phyloP scores from a whole-genome alignment of 164 flowering plant genomes.

The Dillenia turbinata region DNA sequence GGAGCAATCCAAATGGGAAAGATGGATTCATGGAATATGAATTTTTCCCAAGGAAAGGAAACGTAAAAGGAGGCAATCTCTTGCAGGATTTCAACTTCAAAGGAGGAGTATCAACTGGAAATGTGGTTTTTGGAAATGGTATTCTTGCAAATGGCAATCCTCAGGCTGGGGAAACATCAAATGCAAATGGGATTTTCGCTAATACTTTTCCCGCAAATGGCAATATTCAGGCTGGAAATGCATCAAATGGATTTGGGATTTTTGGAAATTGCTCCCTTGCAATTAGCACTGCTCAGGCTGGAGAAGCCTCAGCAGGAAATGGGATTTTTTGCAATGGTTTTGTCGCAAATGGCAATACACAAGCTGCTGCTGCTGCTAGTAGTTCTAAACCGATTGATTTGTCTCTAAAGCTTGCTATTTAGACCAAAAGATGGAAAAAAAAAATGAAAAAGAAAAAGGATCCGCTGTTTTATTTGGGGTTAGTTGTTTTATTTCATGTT shows the following conservation, averaged over 20 bases:
- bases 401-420: slow-evolving; percentile 42
- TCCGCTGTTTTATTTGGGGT: background rate
- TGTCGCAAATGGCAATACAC: too few relatives aligned
- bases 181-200: too few relatives aligned
- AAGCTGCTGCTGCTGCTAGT: slow-evolving; percentile 3
- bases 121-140: too few relatives aligned
- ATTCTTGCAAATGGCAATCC: too few relatives aligned
- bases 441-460: too few relatives aligned
- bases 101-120: background rate
- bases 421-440: background rate
- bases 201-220: too few relatives aligned
- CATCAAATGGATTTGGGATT: too few relatives aligned
- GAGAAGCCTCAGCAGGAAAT: background rate
- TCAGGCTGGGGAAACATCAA: too few relatives aligned
- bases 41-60: slow-evolving; percentile 33
- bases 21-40: slow-evolving; percentile 38
- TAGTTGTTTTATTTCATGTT: background rate
- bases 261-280: too few relatives aligned
- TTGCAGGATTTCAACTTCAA: background rate
- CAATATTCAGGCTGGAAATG: too few relatives aligned
- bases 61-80: background rate
- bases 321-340: slow-evolving; percentile 4
- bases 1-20: background rate
- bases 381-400: slow-evolving; percentile 30
- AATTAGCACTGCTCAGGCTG: background rate